Conservation (phyloP, 805 yeast species). For the Lipomyces chichibuensis region DNA sequence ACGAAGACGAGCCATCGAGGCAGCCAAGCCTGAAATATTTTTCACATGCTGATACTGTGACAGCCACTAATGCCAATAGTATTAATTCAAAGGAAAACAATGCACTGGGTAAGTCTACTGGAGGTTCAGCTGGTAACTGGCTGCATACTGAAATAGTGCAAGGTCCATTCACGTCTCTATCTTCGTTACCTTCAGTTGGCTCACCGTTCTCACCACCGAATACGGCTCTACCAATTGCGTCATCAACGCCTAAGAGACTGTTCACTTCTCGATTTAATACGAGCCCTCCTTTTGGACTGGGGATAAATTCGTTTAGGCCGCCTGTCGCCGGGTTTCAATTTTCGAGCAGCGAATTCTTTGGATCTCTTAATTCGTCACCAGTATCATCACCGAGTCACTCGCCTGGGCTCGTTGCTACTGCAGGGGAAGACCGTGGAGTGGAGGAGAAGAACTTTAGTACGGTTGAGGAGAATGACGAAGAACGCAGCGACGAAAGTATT, state of each 20-base stretch:
- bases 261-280: neutral
- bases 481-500: neutral
- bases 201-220: neutral
- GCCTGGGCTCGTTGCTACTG: neutral
- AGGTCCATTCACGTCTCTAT: neutral
- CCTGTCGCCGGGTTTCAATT: neutral
- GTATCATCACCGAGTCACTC: neutral
- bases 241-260: neutral
- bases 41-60: neutral
- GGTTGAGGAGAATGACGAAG: neutral
- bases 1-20: neutral
- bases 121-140: neutral
- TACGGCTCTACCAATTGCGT: neutral
- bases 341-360: neutral
- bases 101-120: neutral
- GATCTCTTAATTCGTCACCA: neutral
- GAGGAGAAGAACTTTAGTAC: neutral
- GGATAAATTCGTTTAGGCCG: slow-evolving; percentile 1
- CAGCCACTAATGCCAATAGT: neutral
- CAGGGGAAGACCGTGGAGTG: neutral
- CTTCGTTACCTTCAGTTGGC: neutral
- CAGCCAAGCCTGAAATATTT: neutral
- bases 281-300: slow-evolving; percentile 7
- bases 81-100: neutral
- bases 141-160: neutral